phyloP scores from a whole-genome alignment of 305 asterid species.

The Withania somnifera region DNA sequence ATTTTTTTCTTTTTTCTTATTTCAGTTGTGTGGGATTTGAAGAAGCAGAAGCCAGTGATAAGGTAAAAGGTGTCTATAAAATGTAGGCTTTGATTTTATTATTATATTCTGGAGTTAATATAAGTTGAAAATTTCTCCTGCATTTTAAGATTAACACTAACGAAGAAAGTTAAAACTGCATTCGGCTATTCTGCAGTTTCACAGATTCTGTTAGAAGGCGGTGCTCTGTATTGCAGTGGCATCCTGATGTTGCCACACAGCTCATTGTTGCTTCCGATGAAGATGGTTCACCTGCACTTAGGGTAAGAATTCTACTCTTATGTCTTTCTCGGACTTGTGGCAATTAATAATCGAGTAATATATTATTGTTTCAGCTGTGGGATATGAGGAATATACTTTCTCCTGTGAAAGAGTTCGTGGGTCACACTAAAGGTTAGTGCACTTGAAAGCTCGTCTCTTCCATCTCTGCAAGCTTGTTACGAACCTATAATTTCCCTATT shows the following conservation, averaged over 20 bases:
- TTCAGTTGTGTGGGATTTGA: slow-evolving; percentile 96
- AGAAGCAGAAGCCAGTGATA: slow-evolving; percentile 91
- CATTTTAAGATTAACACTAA: neutral
- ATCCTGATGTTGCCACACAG: slow-evolving; percentile 90
- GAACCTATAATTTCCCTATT: neutral
- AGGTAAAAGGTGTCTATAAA: slow-evolving; percentile 38
- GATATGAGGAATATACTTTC: slow-evolving; percentile 89
- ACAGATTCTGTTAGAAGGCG: slow-evolving; percentile 73
- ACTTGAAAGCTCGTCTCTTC: neutral
- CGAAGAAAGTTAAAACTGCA: slow-evolving; percentile 2
- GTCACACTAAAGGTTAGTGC: slow-evolving; percentile 85
- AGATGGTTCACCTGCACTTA: slow-evolving; percentile 79
- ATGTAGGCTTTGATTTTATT: slow-evolving; percentile 4
- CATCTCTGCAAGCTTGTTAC: neutral
- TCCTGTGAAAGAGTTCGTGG: slow-evolving; percentile 88
- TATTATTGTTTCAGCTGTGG: slow-evolving; percentile 67
- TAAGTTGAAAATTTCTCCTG: neutral
- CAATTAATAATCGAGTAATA: neutral
- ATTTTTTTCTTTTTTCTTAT: slow-evolving; percentile 12
- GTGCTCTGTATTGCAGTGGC: slow-evolving; percentile 98
- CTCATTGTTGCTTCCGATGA: slow-evolving; percentile 97
- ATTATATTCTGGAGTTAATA: neutral
- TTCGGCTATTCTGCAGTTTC: slow-evolving; percentile 53
- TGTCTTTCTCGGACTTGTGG: slow-evolving; percentile 6
- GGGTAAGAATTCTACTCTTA: slow-evolving; percentile 30